phyloP scores from a whole-genome alignment of 2,329 filamentous ascomycete genomes.

The Zarea fungicola region DNA sequence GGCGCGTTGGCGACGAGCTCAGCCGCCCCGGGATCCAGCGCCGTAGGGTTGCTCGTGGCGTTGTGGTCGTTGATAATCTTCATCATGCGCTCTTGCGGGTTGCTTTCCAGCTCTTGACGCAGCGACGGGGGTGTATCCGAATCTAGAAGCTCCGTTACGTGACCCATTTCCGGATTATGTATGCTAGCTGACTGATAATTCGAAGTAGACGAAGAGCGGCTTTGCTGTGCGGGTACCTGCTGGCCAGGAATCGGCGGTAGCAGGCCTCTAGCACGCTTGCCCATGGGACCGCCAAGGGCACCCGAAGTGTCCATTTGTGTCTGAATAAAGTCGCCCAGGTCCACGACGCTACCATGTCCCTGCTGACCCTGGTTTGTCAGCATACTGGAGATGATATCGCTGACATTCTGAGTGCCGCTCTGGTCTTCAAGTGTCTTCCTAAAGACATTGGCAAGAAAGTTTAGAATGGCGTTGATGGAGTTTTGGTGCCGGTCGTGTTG shows the following conservation, averaged over 20 bases:
- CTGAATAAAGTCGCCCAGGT: slow-evolving; percentile 55
- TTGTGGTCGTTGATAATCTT: slow-evolving; percentile 61
- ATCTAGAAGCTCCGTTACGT: slow-evolving; percentile 58
- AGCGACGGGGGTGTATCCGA: slow-evolving; percentile 46
- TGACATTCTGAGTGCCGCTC: slow-evolving; percentile 67
- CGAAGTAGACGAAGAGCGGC: slow-evolving; percentile 25
- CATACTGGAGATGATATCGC: slow-evolving; percentile 75
- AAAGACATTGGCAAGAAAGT: slow-evolving; percentile 94
- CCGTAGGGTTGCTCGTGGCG: slow-evolving; percentile 42
- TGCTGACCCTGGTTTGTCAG: slow-evolving; percentile 53
- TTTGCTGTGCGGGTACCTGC: slow-evolving; percentile 24
- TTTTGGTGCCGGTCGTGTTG: slow-evolving; percentile 96
- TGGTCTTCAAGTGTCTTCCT: slow-evolving; percentile 87
- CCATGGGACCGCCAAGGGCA: slow-evolving; percentile 34
- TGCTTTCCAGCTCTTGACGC: slow-evolving; percentile 51
- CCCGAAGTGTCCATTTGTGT: slow-evolving; percentile 35
- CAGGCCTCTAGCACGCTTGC: slow-evolving; percentile 50
- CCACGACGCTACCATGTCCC: slow-evolving; percentile 53
- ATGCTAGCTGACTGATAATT: slow-evolving; percentile 24
- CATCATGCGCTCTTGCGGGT: slow-evolving; percentile 59
- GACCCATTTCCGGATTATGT: slow-evolving; percentile 44
- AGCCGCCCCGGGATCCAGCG: slow-evolving; percentile 48
- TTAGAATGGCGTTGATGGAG: slow-evolving; percentile 97
- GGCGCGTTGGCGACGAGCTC: slow-evolving; percentile 50
- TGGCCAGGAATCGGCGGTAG: slow-evolving; percentile 48